A percentile compares a stretch with the other conserved stretches of the same genome.
phyloP scores from a whole-genome alignment of 192 early-diverging fungal species.

The Coemansia sp. region DNA sequence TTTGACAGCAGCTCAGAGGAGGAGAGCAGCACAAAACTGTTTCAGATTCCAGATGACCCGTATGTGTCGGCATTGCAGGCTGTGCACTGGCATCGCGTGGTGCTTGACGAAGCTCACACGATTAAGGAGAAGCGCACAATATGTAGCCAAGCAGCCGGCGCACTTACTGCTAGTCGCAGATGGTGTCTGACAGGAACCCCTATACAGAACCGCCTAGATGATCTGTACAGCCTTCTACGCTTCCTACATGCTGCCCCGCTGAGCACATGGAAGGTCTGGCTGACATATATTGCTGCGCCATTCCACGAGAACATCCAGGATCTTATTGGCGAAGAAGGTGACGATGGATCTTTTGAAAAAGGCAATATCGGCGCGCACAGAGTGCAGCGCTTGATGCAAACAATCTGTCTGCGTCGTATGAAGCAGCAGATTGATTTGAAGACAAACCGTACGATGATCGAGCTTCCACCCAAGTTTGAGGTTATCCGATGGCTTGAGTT shows the following conservation, averaged over 20 bases:
- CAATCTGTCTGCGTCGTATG: constrained; percentile 73
- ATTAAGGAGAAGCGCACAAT: constrained; percentile 80
- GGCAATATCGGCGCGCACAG: constrained; percentile 36
- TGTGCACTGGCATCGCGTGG: constrained; percentile 79
- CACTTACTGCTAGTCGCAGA: constrained; percentile 62
- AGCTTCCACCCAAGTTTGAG: constrained; percentile 65
- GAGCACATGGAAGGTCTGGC: constrained; percentile 72
- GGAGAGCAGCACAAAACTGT: constrained; percentile 27
- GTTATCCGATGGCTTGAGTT: constrained; percentile 64
- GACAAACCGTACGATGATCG: constrained; percentile 76
- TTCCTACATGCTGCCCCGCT: constrained; percentile 77
- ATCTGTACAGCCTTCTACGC: constrained; percentile 79
- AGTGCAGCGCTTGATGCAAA: constrained; percentile 52
- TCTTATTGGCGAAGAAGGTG: background rate
- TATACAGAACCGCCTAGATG: constrained; percentile 80
- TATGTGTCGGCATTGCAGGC: constrained; percentile 49
- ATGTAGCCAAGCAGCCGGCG: constrained; percentile 70
- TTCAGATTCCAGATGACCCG: constrained; percentile 30
- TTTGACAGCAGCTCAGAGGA: constrained; percentile 40
- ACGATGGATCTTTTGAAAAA: constrained; percentile 9
- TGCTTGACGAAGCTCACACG: constrained; percentile 93
- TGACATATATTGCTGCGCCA: constrained; percentile 69
- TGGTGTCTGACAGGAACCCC: constrained; percentile 97
- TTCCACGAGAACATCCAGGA: constrained; percentile 61
- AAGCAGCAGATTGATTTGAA: constrained; percentile 66